Base-by-base conservation (phyloP, 352 stramenopile species). In the Phytophthora fragariae region DNA sequence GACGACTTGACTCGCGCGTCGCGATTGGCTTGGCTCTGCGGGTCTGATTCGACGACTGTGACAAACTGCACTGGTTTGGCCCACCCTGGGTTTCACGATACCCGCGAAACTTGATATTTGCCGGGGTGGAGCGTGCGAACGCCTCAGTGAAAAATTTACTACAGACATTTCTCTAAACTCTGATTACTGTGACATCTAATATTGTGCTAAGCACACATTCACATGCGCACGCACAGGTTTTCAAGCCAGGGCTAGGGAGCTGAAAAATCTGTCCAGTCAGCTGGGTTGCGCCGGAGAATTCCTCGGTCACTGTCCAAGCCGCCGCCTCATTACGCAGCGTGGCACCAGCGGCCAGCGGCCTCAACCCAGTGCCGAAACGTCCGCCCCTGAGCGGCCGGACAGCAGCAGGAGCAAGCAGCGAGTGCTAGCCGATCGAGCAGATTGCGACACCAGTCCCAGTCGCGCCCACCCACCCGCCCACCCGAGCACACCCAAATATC, bases 211-310 rank as follows among this genome's bases (percentile, higher is more conserved):
- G 14, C 14, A 17, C 9, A 44, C 37, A 5, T 6, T 5, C 2
- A 12, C 37, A 44, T 44, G 37, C 2, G 11, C 37, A 6, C 37
- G 17, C 11, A 44, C 37, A 15, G 11, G 37, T 15, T 44, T 15
- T 6, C 29, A 50, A 50, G 41, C 15, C n/a, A 50, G 41, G 41
- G 41, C 41, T 50, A 44, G 41, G 41, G 41, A 21, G 15, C 6
- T 46, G 49, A 73, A 79, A 77, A 81, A 79, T 79, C 65, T 81
- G 70, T 70, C 62, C 57, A 17, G 65, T 75, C 70, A 81, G 63
- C 73, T 77, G 73, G 44, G 62, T 71, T 63, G 63, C 59, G 17
- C 24, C 27, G 56, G 74, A 76, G 65, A 76, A 76, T 72, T 75
- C 61, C 70, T 63, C 46, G 41, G 63, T 65, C 57, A 72, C 47